Conservation (phyloP, 73 alveolate species). For the Durusdinium trenchii region DNA sequence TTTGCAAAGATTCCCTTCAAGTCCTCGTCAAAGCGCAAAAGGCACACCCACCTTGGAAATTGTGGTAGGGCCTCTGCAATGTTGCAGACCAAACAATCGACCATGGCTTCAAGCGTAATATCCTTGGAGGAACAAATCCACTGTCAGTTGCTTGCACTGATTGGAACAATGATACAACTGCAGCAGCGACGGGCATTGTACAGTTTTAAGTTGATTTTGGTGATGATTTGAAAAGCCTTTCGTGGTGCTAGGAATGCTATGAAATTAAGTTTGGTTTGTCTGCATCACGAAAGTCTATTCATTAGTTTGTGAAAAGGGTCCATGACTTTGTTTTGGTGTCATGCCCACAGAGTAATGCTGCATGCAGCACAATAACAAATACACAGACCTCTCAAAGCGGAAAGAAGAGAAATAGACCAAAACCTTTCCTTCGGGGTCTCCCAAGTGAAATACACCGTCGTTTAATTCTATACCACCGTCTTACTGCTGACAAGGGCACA, state of each 20-base stretch:
- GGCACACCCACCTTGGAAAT: constrained; percentile 46
- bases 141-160: too few relatives aligned
- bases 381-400: not conserved
- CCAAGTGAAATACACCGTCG: not conserved
- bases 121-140: too few relatives aligned
- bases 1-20: not conserved
- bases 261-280: not conserved
- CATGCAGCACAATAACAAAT: too few relatives aligned
- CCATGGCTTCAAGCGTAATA: constrained; percentile 33
- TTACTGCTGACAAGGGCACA: not conserved
- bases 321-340: not conserved
- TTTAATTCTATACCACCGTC: not conserved
- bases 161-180: too few relatives aligned
- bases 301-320: not conserved
- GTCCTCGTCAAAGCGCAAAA: constrained; percentile 65
- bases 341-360: too few relatives aligned
- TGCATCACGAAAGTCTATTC: not conserved
- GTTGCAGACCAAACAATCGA: constrained; percentile 29
- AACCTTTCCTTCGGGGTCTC: too few relatives aligned
- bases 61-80: constrained; percentile 27
- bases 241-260: not conserved
- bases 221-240: not conserved
- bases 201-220: too few relatives aligned
- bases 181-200: too few relatives aligned
- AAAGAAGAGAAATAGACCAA: not conserved